These are phyloP conservation scores for Salicornia ramosissima DNA, from an alignment of 148 eudicot species.

Conservation along the genomic window DNA sequence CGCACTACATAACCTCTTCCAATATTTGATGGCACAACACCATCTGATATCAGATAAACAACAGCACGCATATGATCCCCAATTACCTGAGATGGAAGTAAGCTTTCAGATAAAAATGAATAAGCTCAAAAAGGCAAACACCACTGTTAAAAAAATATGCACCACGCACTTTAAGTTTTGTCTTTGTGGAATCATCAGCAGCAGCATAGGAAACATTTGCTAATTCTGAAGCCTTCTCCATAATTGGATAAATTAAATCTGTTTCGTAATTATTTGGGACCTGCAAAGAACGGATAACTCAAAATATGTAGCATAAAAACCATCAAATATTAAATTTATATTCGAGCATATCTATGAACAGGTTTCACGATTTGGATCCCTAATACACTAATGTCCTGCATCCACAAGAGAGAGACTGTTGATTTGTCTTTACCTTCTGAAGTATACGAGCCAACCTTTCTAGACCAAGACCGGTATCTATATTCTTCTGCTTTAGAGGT, in stretches of 20 bases:
- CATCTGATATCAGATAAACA: constrained; percentile 93
- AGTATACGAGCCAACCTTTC: constrained; percentile 96
- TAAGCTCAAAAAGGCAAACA: background rate
- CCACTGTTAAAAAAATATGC: background rate
- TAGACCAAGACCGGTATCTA: constrained; percentile 95
- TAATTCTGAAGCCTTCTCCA: constrained; percentile 78
- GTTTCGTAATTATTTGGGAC: constrained; percentile 96
- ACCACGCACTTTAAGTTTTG: constrained; percentile 69
- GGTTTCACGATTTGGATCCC: background rate
- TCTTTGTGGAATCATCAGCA: constrained; percentile 68
- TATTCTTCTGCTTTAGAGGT: constrained; percentile 85
- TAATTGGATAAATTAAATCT: constrained; percentile 83
- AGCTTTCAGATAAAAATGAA: background rate
- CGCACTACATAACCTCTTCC: constrained; percentile 95
- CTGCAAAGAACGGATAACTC: constrained; percentile 41
- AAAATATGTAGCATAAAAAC: constrained; percentile 6
- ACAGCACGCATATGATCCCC: constrained; percentile 97
- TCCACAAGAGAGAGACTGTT: background rate
- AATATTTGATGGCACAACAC: constrained; percentile 86
- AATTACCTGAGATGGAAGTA: constrained; percentile 49
- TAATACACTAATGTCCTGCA: constrained; percentile 3
- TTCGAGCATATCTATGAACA: background rate
- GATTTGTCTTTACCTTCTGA: constrained; percentile 55
- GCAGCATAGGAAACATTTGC: constrained; percentile 66
- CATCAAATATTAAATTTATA: background rate